Evolutionary conservation across 768 basidiomycete genomes (phyloP), one percentile per base, ranked within the genome.

Genomic region (Kwoniella pini): DNA sequence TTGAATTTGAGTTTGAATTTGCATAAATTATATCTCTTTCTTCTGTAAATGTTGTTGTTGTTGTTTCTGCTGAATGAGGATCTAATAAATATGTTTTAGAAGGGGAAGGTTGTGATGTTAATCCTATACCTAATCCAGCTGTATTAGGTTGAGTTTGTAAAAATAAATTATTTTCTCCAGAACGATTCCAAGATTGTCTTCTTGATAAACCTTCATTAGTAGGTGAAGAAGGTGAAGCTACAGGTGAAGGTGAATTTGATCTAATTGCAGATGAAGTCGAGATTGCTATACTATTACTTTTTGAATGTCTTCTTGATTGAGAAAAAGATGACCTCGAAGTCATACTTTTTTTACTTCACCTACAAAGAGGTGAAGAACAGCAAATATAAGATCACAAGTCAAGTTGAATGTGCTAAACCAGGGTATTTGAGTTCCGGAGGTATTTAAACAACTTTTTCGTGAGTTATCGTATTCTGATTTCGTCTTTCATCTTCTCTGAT

Each of bases 171-270:
- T 56, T 44, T 26, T 62, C 53, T 12, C 44, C 26, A 0, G 44
- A 33, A 42, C 60, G 33, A 24, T 66, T 74, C 72, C 72, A 74
- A 50, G 65, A 69, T 17, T 64, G 53, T 27, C 72, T 57, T 19
- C 67, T 36, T 0, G 64, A 64, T 17, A 74, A 54, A 4, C 72
- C 72, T 17, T 74, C 72, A 1, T 36, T 49, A 9, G 54, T 48
- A 5, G 68, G 58, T 24, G 71, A 67, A n/a, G 71, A 64, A 17
- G 69, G 68, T 22, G 69, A 67, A 15, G 64, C 64, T 11, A 65
- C 57, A 26, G 71, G 67, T 3, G 67, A 68, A 53, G 71, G 60
- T 1, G 62, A 64, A 7, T 54, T 46, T 11, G 56, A 55, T 10
- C 61, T 57, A 11, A 60, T 50, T 46, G 39, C 54, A 5, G 54